These are phyloP conservation scores for Coriaria nepalensis DNA, from an alignment of 306 rosid species.

Conservation along the genomic window DNA sequence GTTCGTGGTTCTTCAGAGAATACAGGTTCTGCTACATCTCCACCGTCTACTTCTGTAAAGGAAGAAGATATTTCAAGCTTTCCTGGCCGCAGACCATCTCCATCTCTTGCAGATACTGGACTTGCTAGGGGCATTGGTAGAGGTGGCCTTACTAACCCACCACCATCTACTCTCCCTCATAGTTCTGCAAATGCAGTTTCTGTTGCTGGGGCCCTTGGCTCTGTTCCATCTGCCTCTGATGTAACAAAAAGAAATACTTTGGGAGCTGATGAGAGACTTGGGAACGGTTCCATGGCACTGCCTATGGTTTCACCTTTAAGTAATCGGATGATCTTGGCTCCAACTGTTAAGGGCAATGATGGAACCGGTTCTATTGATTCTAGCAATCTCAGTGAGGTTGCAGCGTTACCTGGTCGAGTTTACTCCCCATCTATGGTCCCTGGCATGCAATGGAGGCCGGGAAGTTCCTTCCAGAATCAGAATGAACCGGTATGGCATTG, in stretches of 20 bases:
- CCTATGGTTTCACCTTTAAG: constrained; percentile 62
- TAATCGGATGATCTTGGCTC: constrained; percentile 55
- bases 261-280: constrained; percentile 78
- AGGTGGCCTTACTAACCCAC: constrained; percentile 55
- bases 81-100: constrained; percentile 72
- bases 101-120: constrained; percentile 71
- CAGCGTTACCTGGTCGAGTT: constrained; percentile 58
- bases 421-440: constrained; percentile 74
- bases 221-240: constrained; percentile 56
- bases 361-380: constrained; percentile 56
- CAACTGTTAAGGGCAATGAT: constrained; percentile 54
- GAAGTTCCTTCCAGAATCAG: constrained; percentile 71
- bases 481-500: constrained; percentile 47
- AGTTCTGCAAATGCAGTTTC: constrained; percentile 53
- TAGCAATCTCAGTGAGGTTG: constrained; percentile 43
- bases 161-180: constrained; percentile 41
- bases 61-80: constrained; percentile 67
- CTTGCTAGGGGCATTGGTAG: constrained; percentile 52
- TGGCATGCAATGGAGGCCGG: constrained; percentile 96
- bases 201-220: constrained; percentile 45
- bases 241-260: constrained; percentile 60
- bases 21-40: constrained; percentile 26
- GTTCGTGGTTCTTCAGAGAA: constrained; percentile 42
- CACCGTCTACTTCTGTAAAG: constrained; percentile 44
- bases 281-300: constrained; percentile 62